Evolutionary conservation across 208 protist genomes (phyloP).

Genomic region (Phytomonas sp.): DNA sequence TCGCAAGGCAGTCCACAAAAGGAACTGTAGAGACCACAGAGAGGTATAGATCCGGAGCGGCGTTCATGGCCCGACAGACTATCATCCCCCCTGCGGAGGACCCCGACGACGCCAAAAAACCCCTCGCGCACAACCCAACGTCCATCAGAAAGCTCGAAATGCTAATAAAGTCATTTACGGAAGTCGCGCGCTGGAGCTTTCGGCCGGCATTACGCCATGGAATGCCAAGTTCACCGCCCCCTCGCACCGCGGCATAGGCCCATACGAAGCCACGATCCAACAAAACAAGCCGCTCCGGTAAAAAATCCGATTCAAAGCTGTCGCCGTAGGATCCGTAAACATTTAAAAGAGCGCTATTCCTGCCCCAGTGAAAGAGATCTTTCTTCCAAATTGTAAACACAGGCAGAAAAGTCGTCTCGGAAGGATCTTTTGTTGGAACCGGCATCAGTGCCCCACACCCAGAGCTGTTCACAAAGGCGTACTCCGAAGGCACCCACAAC

Average conservation of each 20-base stretch:
- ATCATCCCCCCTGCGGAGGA: constrained; percentile 82
- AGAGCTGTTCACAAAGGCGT: constrained; percentile 16
- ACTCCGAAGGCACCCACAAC: constrained; percentile 58
- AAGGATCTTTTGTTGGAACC: constrained; percentile 18
- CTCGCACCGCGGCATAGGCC: constrained; percentile 63
- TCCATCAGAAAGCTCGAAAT: constrained; percentile 49
- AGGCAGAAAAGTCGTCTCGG: constrained; percentile 21
- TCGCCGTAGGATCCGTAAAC: constrained; percentile 79
- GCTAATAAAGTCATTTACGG: constrained; percentile 80
- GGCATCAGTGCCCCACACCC: background rate
- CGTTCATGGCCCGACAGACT: constrained; percentile 57
- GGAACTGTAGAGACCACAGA: constrained; percentile 55
- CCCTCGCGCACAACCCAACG: constrained; percentile 22
- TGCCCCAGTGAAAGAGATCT: constrained; percentile 9
- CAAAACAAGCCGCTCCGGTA: constrained; percentile 35
- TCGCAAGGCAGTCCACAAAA: constrained; percentile 86
- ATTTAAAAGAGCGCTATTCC: constrained; percentile 39
- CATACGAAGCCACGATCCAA: constrained; percentile 78
- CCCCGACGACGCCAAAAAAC: constrained; percentile 39
- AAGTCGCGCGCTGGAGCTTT: constrained; percentile 45
- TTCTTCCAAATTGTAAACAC: constrained; percentile 38
- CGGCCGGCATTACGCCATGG: constrained; percentile 55
- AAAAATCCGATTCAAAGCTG: constrained; percentile 51
- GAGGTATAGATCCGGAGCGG: constrained; percentile 42
- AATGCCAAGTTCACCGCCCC: constrained; percentile 84